Percentiles rank a stretch among this genome's conserved stretches.
phyloP scores from a whole-genome alignment of 306 rosid species.

The Quercus variabilis region DNA sequence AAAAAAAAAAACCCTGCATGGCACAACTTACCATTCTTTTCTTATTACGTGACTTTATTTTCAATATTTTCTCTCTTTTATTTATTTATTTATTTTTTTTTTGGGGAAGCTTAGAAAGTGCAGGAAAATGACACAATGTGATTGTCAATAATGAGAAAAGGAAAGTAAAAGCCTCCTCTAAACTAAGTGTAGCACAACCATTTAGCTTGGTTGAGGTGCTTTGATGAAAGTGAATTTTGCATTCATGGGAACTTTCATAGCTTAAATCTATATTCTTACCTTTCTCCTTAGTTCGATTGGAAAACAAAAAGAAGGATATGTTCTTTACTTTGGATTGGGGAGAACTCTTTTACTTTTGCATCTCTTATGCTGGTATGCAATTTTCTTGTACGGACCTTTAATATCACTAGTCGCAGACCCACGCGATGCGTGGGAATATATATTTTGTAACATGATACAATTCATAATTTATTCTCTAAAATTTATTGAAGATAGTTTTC shows the following conservation, averaged over 20 bases:
- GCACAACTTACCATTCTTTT: no score
- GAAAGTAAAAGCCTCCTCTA: not conserved
- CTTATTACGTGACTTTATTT: no score
- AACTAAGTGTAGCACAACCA: not conserved
- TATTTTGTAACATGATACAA: no score
- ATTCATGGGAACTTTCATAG: not conserved
- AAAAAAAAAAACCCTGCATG: no score
- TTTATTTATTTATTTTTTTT: no score
- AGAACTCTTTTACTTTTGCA: conserved; percentile 13
- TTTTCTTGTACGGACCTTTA: conserved; percentile 21
- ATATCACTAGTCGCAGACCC: no score
- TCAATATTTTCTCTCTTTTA: not conserved
- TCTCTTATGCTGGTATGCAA: conserved; percentile 30
- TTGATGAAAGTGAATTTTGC: not conserved
- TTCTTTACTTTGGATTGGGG: conserved; percentile 36
- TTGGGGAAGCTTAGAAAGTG: not conserved
- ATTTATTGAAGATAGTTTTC: no score
- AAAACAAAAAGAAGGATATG: conserved; percentile 2
- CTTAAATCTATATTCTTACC: not conserved
- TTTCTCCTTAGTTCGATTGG: not conserved
- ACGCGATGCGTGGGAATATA: no score
- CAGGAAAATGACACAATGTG: not conserved
- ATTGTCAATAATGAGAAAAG: not conserved
- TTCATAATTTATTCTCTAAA: no score
- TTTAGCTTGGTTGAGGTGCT: not conserved